Evolutionary conservation across 306 rosid genomes (phyloP), one percentile per base, ranked within the genome.

Genomic region (Vigna hirtella): DNA sequence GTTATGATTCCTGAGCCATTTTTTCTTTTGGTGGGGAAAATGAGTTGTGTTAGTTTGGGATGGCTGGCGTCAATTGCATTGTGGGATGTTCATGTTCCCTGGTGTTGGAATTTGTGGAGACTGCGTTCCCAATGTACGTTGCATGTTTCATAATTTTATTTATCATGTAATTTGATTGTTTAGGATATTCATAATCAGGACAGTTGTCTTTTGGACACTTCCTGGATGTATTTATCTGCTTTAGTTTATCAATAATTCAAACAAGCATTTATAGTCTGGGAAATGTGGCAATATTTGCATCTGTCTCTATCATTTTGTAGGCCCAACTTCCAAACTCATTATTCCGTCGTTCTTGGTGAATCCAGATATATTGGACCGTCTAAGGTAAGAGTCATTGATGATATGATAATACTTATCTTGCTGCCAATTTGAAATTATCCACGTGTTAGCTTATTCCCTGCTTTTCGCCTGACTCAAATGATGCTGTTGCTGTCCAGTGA

Each of bases 1-100:
- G 68, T 53, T 80, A 76, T 86, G 86, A 80, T 74, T 79, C 74
- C 73, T 80, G 85, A 87, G 77, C 70, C 84, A 52, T 77, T 73
- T 73, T 36, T 62, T 36, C 40, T 72, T 53, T 47, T 65, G 80
- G 80, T 66, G 76, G 85, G 83, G 64, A 45, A 72, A 49, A 71
- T 80, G 70, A 71, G 80, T 38, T 68, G 50, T 78, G 73, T 74
- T 65, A 10, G 74, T 73, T 79, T 78, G 86, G 83, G 76, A 80
- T 79, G 81, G 83, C 66, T 79, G 78, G 85, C 66, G 55, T 77
- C 47, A 4, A 15, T 74, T 69, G 73, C 17, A 15, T 53, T 68
- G 36, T 34, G 81, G 74, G 57, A 67, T 62, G 70, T 47, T 84
- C 43, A 34, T 62, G 20, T 62, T 32, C 68, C 17, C 40, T 50